Evolutionary conservation across 2,329 filamentous ascomycete species (phyloP).

Genomic region (Cercospora brassicicola): DNA sequence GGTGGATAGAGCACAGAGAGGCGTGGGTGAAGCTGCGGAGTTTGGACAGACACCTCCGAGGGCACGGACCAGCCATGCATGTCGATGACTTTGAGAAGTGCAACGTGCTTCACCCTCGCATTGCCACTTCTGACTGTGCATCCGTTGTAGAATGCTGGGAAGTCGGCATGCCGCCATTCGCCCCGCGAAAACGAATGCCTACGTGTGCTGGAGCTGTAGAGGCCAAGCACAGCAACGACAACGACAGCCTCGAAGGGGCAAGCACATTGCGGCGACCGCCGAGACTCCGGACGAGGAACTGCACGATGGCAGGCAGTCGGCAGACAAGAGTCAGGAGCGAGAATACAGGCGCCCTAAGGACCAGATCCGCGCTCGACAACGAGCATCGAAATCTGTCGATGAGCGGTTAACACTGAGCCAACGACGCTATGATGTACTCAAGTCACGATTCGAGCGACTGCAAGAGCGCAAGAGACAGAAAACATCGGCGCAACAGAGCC

Average conservation of each 20-base stretch:
- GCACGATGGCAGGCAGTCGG: neutral
- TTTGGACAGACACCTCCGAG: slow-evolving; percentile 2
- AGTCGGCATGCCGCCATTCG: slow-evolving; percentile 16
- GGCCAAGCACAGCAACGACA: slow-evolving; percentile 1
- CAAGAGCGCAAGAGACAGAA: neutral
- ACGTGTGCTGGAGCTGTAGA: slow-evolving; percentile 32
- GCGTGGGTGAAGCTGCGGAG: slow-evolving; percentile 5
- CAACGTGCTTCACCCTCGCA: neutral
- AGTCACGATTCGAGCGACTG: neutral
- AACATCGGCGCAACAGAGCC: neutral
- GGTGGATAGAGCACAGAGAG: neutral
- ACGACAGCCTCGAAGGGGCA: neutral
- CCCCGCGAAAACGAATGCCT: slow-evolving; percentile 20
- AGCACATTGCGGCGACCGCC: neutral
- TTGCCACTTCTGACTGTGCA: neutral
- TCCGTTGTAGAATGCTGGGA: slow-evolving; percentile 19
- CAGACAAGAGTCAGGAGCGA: neutral
- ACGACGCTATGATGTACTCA: neutral
- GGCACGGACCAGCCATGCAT: neutral
- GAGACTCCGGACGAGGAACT: neutral
- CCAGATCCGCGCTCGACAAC: neutral
- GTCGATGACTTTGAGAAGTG: slow-evolving; percentile 1
- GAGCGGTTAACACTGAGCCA: neutral
- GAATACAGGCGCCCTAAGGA: neutral
- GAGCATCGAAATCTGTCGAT: neutral